Evolutionary conservation across 2,329 filamentous ascomycete species (phyloP), one percentile per base, ranked within the genome.

Genomic region (Pleoardoris graminearum): DNA sequence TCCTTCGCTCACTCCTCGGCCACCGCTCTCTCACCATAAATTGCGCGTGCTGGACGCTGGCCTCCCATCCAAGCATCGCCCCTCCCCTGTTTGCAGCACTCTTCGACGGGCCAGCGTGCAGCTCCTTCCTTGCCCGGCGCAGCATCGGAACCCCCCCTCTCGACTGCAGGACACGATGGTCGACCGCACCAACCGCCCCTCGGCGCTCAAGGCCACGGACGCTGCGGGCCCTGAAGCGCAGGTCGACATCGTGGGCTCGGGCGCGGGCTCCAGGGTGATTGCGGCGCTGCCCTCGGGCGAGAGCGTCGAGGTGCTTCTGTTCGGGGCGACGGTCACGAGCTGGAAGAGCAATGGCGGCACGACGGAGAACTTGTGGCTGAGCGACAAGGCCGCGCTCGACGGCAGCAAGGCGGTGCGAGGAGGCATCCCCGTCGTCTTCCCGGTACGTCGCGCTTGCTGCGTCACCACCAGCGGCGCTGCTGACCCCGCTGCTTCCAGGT

Each of bases 361-460:
- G 62, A 70, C 67, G 50, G 92, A 97, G 79, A 91, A 91, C 76
- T 81, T 97, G 49, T 97, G 91, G 82, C 69, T 97, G 62, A 94
- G 89, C 75, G 85, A 91, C 55, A 85, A 82, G 52, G 89, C 92
- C 38, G 85, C 84, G 66, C 79, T 96, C 51, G 92, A 97, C 70
- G 93, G 94, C 47, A 87, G 82, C 62, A 96, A 96, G 79, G 83
- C 93, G 21, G 92, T 97, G 47, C 83, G 94, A 58, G 94, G 94
- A 51, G 93, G 93, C 12, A 90, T 97, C 63, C 93, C 93, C 4
- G 77, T 97, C 46, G 91, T 97, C 30, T 97, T 97, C 71, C 93
- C 93, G 7, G 92, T 96, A 80, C 59, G 85, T 78, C 2, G 8
- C n/a, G 11, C 3, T 4, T 14, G 3, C 49, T 38, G 19, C 21